Evolutionary conservation across 805 yeast species (phyloP).

Genomic region (Lipomyces japonicus): DNA sequence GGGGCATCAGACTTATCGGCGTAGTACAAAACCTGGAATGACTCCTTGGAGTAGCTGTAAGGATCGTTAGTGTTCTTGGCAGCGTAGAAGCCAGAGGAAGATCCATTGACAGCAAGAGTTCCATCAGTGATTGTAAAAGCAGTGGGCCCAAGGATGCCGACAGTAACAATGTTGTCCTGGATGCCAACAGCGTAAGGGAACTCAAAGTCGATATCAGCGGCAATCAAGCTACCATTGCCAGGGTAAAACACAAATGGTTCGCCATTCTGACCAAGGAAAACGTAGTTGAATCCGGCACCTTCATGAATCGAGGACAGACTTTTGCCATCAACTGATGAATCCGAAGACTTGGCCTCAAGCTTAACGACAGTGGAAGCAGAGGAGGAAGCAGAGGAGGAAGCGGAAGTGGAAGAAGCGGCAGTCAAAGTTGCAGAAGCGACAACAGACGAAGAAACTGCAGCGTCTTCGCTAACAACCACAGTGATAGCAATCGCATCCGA

Average conservation of each 20-base stretch:
- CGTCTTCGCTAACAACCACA: slow-evolving; percentile 8
- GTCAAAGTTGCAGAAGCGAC: neutral
- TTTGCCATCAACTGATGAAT: slow-evolving; percentile 35
- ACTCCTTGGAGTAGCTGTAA: slow-evolving; percentile 39
- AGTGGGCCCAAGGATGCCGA: slow-evolving; percentile 6
- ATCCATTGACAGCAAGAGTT: slow-evolving; percentile 36
- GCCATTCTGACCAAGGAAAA: slow-evolving; percentile 34
- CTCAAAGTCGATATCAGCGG: neutral
- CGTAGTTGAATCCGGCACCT: slow-evolving; percentile 47
- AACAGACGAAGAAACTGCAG: neutral
- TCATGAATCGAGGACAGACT: slow-evolving; percentile 40
- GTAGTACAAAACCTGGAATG: slow-evolving; percentile 36
- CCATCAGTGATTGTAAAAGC: slow-evolving; percentile 26
- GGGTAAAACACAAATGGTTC: slow-evolving; percentile 31
- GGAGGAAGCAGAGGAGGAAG: neutral
- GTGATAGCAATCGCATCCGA: slow-evolving; percentile 30
- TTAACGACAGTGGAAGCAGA: too few species aligned
- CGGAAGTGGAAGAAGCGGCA: neutral
- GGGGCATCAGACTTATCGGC: slow-evolving; percentile 31
- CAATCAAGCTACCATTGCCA: slow-evolving; percentile 10
- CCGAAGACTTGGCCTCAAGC: too few species aligned
- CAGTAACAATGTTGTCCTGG: slow-evolving; percentile 1
- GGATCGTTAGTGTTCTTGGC: slow-evolving; percentile 47
- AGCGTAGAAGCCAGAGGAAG: slow-evolving; percentile 41
- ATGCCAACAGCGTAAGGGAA: slow-evolving; percentile 2